These are phyloP conservation scores for Hanseniaspora occidentalis DNA, from an alignment of 805 yeast genomes.

Conservation along the genomic window DNA sequence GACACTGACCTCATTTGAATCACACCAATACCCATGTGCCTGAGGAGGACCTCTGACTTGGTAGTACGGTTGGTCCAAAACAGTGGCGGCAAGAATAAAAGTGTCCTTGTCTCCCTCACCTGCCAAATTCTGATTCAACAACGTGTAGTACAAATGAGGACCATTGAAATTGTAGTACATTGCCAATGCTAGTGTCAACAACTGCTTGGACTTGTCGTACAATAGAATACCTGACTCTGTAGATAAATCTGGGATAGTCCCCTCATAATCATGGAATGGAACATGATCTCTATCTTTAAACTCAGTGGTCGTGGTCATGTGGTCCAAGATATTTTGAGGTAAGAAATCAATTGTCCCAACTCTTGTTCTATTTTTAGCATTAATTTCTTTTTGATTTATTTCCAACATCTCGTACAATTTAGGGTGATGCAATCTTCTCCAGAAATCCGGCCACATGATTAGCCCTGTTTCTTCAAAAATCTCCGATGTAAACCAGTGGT, in stretches of 20 bases:
- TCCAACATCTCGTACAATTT: slow-evolving; percentile 44
- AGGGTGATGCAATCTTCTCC: slow-evolving; percentile 59
- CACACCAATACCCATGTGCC: slow-evolving; percentile 32
- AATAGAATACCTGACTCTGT: slow-evolving; percentile 60
- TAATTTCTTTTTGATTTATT: slow-evolving; percentile 24
- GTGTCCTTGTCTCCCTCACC: slow-evolving; percentile 86
- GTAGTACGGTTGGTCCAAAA: slow-evolving; percentile 34
- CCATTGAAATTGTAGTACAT: slow-evolving; percentile 58
- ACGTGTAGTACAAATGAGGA: slow-evolving; percentile 43
- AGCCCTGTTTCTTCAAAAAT: slow-evolving; percentile 28
- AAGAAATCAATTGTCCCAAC: slow-evolving; percentile 15
- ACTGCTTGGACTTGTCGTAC: slow-evolving; percentile 45
- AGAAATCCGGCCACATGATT: slow-evolving; percentile 57
- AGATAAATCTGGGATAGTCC: slow-evolving; percentile 57
- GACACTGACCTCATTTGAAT: slow-evolving; percentile 18
- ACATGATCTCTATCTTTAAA: slow-evolving; percentile 24
- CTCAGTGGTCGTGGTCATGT: slow-evolving; percentile 12
- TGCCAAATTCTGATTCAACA: slow-evolving; percentile 46
- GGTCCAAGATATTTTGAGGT: slow-evolving; percentile 28
- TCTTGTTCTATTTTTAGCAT: slow-evolving; percentile 9
- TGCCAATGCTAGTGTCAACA: slow-evolving; percentile 43
- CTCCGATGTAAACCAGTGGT: slow-evolving; percentile 19
- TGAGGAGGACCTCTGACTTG: slow-evolving; percentile 40
- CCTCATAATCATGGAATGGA: slow-evolving; percentile 52
- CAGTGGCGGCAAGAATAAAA: slow-evolving; percentile 54